Evolutionary conservation across 345 rosid genomes (phyloP), one percentile per base, ranked within the genome.

Genomic region (Bruguiera parviflora): DNA sequence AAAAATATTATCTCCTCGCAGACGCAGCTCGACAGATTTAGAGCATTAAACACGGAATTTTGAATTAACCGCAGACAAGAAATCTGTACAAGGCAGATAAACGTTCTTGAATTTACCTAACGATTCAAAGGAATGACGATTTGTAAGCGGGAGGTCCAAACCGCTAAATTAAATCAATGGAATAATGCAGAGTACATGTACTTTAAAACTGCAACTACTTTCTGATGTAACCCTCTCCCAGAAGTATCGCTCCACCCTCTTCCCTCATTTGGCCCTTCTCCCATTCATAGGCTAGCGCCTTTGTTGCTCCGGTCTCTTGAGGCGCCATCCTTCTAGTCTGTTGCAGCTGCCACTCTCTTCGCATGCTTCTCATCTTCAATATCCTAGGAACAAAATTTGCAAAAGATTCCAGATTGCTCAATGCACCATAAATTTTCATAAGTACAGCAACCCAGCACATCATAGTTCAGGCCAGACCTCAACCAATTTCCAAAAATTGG

Each of bases 341-440:
- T 19, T 20, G 69, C 35, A 39, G 65, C 69, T 3, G 61, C 39
- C 19, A 39, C 46, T 65, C 73, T 73, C 74, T 75, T 78, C 22
- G 29, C 33, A 51, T 77, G 74, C 82, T 74, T 87, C 69, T 87
- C 92, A 61, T 82, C 89, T 73, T 89, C 92, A 74, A 80, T 82
- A 73, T 87, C 95, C 95, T 89, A 81, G 64, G 73, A 64, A 70
- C 39, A 27, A 46, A 61, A 49, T 66, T 66, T 8, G 5, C 13
- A 43, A 10, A 18, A 6, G 5, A 15, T 21, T 53, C 24, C 25
- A 2, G 57, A 24, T 24, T 53, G 25, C n/a, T 53, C 11, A 6
- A 53, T 10, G 24, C 57, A 33, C n/a, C 24, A 28, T 8, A 58
- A 57, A 5, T 46, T 24, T 7, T 5, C 25, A 56, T 0, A 16